phyloP scores from a whole-genome alignment of 2,329 filamentous ascomycete species.

The Phialophora expanda region DNA sequence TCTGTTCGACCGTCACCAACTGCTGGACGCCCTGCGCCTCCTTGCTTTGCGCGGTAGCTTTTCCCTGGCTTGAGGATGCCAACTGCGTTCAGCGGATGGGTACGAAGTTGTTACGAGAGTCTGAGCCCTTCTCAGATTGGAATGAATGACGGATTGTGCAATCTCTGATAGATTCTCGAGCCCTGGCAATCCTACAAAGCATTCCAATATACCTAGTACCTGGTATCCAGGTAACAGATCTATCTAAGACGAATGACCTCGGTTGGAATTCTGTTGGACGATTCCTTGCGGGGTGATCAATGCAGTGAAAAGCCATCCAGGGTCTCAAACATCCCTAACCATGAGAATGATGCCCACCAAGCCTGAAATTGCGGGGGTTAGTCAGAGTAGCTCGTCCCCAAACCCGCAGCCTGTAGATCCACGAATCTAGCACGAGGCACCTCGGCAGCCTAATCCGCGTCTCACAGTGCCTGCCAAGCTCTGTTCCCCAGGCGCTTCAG shows the following conservation, averaged over 20 bases:
- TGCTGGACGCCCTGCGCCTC: constrained; percentile 1
- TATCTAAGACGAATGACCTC: constrained; percentile 3
- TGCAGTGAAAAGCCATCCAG: constrained; percentile 6
- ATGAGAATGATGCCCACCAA: background rate
- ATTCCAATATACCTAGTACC: too few relatives aligned
- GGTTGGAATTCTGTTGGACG: constrained; percentile 2
- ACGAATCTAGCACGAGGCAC: constrained; percentile 2
- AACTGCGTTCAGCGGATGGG: background rate
- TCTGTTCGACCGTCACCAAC: background rate
- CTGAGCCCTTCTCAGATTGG: background rate
- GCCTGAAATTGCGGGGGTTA: constrained; percentile 5
- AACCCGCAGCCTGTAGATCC: background rate
- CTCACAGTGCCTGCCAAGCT: constrained; percentile 2
- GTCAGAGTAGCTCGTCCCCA: constrained; percentile 1
- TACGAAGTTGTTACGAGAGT: constrained; percentile 5
- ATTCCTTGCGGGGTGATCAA: background rate
- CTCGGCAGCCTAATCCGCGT: background rate
- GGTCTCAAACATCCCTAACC: background rate
- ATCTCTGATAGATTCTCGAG: background rate
- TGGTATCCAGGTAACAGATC: background rate
- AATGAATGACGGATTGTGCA: too few relatives aligned
- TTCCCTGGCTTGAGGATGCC: constrained; percentile 3
- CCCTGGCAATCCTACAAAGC: constrained; percentile 1
- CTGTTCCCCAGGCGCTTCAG: constrained; percentile 3
- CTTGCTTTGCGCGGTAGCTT: constrained; percentile 2